Base-by-base conservation (phyloP, 495 filamentous ascomycete genomes). In the Alectoria sarmentosa region DNA sequence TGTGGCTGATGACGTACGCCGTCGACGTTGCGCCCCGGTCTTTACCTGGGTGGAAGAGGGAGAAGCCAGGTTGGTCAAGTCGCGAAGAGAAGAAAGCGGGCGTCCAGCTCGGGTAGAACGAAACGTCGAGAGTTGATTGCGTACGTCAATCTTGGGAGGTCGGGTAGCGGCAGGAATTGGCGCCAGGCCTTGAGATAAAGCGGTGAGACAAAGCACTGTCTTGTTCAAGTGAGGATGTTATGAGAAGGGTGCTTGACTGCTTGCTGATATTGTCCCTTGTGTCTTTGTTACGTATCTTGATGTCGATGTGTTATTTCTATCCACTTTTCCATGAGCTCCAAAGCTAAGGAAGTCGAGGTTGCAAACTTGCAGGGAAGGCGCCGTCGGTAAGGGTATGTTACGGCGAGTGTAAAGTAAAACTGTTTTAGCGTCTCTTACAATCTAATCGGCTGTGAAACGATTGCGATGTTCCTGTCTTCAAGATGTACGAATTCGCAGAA, bases 51-150 rank as follows among this genome's bases (percentile, higher is more conserved):
- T 65, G 28, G 70, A 59, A 44, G 68, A 58, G 32, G 64, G 68
- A 54, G 70, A 67, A 65, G 68, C 70, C 70, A 72, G 65, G 49
- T 30, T 72, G 70, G 36, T 52, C 15, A 41, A 54, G 58, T 60
- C 17, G 39, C 26, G 19, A 17, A 48, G 17, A 8, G 44, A 36
- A 32, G 56, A 34, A 60, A 38, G 56, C 56, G n/a, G 63, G 55
- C 19, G 26, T 44, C 44, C 58, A 46, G n/a, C 56, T 46, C 32
- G 32, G 21, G 14, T 39, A n/a, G 42, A 26, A 38, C 7, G 21
- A 11, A n/a, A 42, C n/a, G 19, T 38, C 30, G 49, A 26, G 28
- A 54, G 11, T 34, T 21, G 52, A 55, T 55, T 32, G 52, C 52
- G 52, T 55, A 55, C 15, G 52, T 34, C 28, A 34, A 34, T 9